Percentiles rank a stretch among this genome's conserved stretches.
phyloP scores from a whole-genome alignment of 2,329 filamentous ascomycete species.

The Monilinia polystroma region DNA sequence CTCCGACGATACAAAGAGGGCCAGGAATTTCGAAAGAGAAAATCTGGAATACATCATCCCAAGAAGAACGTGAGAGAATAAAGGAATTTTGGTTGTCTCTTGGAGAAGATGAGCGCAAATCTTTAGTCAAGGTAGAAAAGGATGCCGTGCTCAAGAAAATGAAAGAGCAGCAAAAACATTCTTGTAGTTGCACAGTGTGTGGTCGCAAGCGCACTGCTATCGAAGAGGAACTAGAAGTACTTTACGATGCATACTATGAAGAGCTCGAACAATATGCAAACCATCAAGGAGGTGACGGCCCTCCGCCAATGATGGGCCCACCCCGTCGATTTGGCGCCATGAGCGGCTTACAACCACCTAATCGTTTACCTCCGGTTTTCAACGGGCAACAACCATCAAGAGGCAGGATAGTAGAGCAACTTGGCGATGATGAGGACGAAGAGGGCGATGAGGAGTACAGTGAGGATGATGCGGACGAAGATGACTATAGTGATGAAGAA shows the following conservation, averaged over 20 bases:
- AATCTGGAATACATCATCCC: slow-evolving; percentile 95
- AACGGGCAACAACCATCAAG: slow-evolving; percentile 68
- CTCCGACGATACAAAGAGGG: slow-evolving; percentile 44
- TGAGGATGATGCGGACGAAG: slow-evolving; percentile 57
- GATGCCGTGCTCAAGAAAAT: slow-evolving; percentile 97
- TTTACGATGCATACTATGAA: slow-evolving; percentile 98
- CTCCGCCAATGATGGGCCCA: slow-evolving; percentile 66
- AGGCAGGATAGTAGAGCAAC: slow-evolving; percentile 69
- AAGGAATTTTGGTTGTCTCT: slow-evolving; percentile 97
- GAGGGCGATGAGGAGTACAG: slow-evolving; percentile 47
- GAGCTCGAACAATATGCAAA: slow-evolving; percentile 97
- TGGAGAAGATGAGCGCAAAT: slow-evolving; percentile 91
- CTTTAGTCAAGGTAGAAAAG: slow-evolving; percentile 96
- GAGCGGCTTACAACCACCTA: slow-evolving; percentile 55
- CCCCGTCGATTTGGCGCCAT: slow-evolving; percentile 62
- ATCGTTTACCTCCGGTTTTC: slow-evolving; percentile 58
- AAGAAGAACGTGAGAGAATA: slow-evolving; percentile 93
- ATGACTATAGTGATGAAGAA: slow-evolving; percentile 68
- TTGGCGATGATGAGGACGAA: slow-evolving; percentile 47
- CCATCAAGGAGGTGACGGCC: slow-evolving; percentile 69
- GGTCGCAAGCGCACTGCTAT: slow-evolving; percentile 95
- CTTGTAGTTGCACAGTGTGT: slow-evolving; percentile 96
- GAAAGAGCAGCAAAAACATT: slow-evolving; percentile 99
- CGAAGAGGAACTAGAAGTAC: slow-evolving; percentile 93
- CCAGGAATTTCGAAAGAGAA: slow-evolving; percentile 60